Conservation (phyloP, 169 alveolate species). For the Plasmodium fragile region DNA sequence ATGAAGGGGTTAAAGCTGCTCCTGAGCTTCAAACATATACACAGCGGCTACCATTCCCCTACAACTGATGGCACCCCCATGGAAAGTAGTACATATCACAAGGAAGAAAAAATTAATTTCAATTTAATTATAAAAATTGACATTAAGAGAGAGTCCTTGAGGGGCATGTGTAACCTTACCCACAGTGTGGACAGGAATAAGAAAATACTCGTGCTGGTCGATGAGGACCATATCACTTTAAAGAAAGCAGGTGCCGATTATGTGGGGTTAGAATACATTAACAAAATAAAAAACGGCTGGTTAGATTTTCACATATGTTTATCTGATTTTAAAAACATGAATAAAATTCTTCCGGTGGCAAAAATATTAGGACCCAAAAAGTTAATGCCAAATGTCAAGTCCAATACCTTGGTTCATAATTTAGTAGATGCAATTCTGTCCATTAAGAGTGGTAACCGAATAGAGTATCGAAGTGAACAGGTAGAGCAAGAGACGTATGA, state of each 20-base stretch:
- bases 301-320: slow-evolving; percentile 91
- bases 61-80: neutral
- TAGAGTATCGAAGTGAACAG: slow-evolving; percentile 83
- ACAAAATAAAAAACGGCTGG: slow-evolving; percentile 88
- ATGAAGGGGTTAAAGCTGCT: slow-evolving; percentile 57
- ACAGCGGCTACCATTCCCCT: neutral
- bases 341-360: slow-evolving; percentile 89
- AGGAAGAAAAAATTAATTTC: slow-evolving; percentile 15
- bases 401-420: slow-evolving; percentile 86
- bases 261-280: slow-evolving; percentile 83
- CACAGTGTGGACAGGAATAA: slow-evolving; percentile 70
- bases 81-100: neutral
- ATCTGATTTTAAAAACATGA: slow-evolving; percentile 89
- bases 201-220: slow-evolving; percentile 43
- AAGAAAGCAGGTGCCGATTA: slow-evolving; percentile 82
- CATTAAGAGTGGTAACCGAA: slow-evolving; percentile 79
- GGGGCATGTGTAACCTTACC: slow-evolving; percentile 63
- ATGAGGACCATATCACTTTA: slow-evolving; percentile 29
- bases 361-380: slow-evolving; percentile 94
- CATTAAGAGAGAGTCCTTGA: slow-evolving; percentile 64
- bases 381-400: slow-evolving; percentile 93
- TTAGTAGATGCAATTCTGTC: slow-evolving; percentile 78
- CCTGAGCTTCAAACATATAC: slow-evolving; percentile 8
- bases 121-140: slow-evolving; percentile 55
- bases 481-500: slow-evolving; percentile 43